A percentile compares a stretch with the other conserved stretches of the same genome.
Conservation (phyloP, 192 early-diverging fungal species). For the Gaertneriomyces sp. region DNA sequence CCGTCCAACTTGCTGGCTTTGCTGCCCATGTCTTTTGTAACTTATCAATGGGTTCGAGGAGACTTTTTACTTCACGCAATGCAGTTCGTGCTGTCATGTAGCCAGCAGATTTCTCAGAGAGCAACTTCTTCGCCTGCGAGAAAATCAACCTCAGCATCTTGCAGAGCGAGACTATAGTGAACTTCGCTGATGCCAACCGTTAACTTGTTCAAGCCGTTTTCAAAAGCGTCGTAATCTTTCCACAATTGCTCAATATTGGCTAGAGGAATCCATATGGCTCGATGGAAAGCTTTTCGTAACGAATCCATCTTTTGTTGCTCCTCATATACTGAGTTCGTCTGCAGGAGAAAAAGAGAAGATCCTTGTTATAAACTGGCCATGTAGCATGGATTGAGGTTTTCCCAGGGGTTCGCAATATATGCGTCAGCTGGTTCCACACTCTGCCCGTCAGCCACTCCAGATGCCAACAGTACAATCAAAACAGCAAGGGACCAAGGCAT, state of each 20-base stretch:
- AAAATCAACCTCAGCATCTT: neutral
- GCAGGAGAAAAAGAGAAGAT: neutral
- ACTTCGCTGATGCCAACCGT: slow-evolving; percentile 43
- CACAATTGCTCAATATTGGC: slow-evolving; percentile 88
- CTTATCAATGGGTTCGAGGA: slow-evolving; percentile 72
- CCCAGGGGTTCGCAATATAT: no score
- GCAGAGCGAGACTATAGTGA: no score
- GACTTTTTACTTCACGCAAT: slow-evolving; percentile 71
- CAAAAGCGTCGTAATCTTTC: slow-evolving; percentile 94
- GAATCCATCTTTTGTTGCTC: slow-evolving; percentile 86
- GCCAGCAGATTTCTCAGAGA: slow-evolving; percentile 76
- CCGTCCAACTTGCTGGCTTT: slow-evolving; percentile 73
- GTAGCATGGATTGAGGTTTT: no score
- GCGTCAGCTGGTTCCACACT: no score
- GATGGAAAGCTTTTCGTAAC: slow-evolving; percentile 79
- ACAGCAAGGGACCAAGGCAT: no score
- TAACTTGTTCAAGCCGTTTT: slow-evolving; percentile 77
- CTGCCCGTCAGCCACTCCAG: no score
- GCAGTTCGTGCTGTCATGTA: slow-evolving; percentile 95
- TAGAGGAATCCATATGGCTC: slow-evolving; percentile 81
- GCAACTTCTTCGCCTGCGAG: slow-evolving; percentile 79
- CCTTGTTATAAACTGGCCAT: neutral
- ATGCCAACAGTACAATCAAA: no score
- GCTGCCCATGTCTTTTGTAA: slow-evolving; percentile 60
- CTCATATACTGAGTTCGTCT: slow-evolving; percentile 73